These are phyloP conservation scores for Ascodesmis nigricans DNA, from an alignment of 495 filamentous ascomycete species.

Conservation along the genomic window DNA sequence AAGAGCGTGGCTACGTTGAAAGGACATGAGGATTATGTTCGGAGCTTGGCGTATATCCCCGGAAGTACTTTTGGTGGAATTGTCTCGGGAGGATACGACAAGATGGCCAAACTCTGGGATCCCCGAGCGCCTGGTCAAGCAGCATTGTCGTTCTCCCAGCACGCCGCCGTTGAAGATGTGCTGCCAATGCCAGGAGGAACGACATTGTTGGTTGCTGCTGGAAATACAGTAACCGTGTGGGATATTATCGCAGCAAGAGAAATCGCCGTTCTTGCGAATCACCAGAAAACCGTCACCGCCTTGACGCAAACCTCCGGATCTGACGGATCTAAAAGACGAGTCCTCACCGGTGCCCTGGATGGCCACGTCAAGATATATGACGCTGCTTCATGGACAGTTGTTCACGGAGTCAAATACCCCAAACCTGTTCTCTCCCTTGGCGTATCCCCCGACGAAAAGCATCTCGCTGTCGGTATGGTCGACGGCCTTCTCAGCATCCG, in stretches of 20 bases:
- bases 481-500: slow-evolving; percentile 72
- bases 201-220: slow-evolving; percentile 61
- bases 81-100: slow-evolving; percentile 80
- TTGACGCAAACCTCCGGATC: slow-evolving; percentile 47
- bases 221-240: slow-evolving; percentile 77
- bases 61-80: slow-evolving; percentile 50
- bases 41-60: slow-evolving; percentile 66
- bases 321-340: slow-evolving; percentile 37
- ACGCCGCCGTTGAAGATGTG: slow-evolving; percentile 62
- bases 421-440: slow-evolving; percentile 65
- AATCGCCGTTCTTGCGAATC: slow-evolving; percentile 63
- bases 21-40: slow-evolving; percentile 87
- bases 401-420: slow-evolving; percentile 76
- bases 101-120: slow-evolving; percentile 86
- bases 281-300: slow-evolving; percentile 92
- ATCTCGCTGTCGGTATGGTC: slow-evolving; percentile 83
- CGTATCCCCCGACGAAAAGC: slow-evolving; percentile 59
- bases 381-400: slow-evolving; percentile 75
- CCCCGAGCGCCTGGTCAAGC: slow-evolving; percentile 33
- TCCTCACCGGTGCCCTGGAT: slow-evolving; percentile 74
- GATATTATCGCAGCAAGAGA: slow-evolving; percentile 84
- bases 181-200: slow-evolving; percentile 70
- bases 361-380: slow-evolving; percentile 95
- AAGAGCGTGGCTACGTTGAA: slow-evolving; percentile 49
- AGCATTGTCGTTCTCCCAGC: slow-evolving; percentile 83